A percentile compares a stretch with the other conserved stretches of the same genome.
These are phyloP conservation scores for Clonostachys chloroleuca DNA, from an alignment of 2,329 filamentous ascomycete genomes.

Conservation along the genomic window DNA sequence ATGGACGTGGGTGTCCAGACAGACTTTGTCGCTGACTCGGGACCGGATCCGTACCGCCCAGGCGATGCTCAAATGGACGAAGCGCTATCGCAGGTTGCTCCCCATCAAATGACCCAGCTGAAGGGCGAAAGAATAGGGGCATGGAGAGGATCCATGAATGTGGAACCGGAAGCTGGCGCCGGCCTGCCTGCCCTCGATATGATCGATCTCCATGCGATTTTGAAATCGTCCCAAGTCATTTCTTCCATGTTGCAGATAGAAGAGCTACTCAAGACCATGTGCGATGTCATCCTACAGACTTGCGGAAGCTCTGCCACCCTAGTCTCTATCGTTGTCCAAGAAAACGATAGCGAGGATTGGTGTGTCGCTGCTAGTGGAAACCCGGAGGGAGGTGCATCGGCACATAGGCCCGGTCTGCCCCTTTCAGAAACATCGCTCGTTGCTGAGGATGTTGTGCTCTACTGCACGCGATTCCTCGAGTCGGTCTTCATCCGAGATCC, in stretches of 20 bases:
- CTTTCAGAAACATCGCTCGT: constrained; percentile 63
- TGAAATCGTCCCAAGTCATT: constrained; percentile 75
- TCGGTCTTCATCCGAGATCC: constrained; percentile 71
- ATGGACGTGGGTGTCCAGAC: constrained; percentile 66
- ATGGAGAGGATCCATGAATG: constrained; percentile 57
- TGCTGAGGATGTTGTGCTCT: constrained; percentile 73
- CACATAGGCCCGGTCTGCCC: constrained; percentile 62
- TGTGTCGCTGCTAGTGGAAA: constrained; percentile 71
- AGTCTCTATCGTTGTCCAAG: constrained; percentile 70
- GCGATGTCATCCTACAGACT: constrained; percentile 74
- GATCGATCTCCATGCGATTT: constrained; percentile 75
- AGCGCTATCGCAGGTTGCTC: constrained; percentile 32
- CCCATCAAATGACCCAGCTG: constrained; percentile 40
- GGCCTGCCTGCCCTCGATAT: constrained; percentile 75
- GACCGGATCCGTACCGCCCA: constrained; percentile 15
- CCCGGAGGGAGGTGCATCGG: constrained; percentile 62
- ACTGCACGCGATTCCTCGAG: constrained; percentile 73
- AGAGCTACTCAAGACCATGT: constrained; percentile 74
- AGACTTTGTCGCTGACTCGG: constrained; percentile 57
- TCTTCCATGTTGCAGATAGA: constrained; percentile 76
- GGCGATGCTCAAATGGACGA: constrained; percentile 34
- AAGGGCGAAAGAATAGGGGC: constrained; percentile 56
- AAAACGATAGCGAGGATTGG: constrained; percentile 58
- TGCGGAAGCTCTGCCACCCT: constrained; percentile 67
- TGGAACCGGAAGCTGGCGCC: constrained; percentile 49